These are phyloP conservation scores for Aureoboletus auriporus DNA, from an alignment of 768 basidiomycete species.

Conservation along the genomic window DNA sequence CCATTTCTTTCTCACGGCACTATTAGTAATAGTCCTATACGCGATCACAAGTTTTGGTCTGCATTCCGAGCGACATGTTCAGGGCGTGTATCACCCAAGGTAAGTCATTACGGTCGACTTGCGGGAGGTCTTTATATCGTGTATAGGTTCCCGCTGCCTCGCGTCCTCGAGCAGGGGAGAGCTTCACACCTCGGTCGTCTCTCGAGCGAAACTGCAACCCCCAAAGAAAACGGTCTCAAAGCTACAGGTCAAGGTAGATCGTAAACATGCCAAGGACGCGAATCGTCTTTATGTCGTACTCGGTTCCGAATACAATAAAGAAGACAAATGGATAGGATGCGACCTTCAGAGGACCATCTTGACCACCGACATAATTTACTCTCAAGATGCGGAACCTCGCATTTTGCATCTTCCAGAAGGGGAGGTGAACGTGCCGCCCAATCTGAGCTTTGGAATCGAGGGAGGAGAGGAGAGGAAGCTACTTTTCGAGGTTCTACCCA, in stretches of 20 bases:
- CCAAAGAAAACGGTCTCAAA: conserved; percentile 40
- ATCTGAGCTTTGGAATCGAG: conserved; percentile 65
- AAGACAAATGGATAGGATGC: conserved; percentile 62
- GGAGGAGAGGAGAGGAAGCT: conserved; percentile 46
- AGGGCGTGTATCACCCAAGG: conserved; percentile 22
- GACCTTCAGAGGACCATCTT: conserved; percentile 64
- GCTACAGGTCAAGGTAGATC: conserved; percentile 43
- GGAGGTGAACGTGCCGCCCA: conserved; percentile 43
- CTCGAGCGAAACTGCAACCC: conserved; percentile 34
- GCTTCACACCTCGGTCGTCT: conserved; percentile 49
- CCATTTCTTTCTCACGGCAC: conserved; percentile 37
- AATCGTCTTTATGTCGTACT: conserved; percentile 65
- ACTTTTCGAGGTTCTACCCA: conserved; percentile 66
- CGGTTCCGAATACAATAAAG: conserved; percentile 63
- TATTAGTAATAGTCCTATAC: neutral
- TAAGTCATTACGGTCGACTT: neutral
- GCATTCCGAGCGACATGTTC: conserved; percentile 20
- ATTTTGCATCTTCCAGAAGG: conserved; percentile 32
- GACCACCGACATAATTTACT: conserved; percentile 44
- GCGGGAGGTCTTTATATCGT: neutral
- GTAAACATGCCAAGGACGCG: conserved; percentile 34
- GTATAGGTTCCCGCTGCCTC: conserved; percentile 34
- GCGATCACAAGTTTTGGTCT: conserved; percentile 2
- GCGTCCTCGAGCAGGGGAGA: conserved; percentile 39
- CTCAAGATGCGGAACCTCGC: conserved; percentile 17